These are phyloP conservation scores for Penicillium glabrum DNA, from an alignment of 2,329 filamentous ascomycete genomes.

Conservation along the genomic window DNA sequence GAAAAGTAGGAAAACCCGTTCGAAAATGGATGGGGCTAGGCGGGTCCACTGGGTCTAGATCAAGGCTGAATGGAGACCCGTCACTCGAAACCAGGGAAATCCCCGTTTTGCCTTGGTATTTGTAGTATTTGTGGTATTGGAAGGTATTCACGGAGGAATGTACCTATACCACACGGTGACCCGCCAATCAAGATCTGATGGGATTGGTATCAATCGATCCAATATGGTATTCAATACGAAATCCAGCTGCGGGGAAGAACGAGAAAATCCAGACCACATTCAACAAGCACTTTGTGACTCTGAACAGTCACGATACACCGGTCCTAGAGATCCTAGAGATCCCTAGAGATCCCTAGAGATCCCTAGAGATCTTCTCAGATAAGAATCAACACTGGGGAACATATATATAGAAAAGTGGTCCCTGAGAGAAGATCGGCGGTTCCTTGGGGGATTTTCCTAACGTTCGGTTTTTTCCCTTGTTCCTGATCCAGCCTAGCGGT, in stretches of 20 bases:
- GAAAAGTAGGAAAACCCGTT: neutral
- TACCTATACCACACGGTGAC: neutral
- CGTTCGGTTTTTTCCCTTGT: neutral
- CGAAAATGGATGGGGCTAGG: neutral
- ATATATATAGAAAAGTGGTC: neutral
- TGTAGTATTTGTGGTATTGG: neutral
- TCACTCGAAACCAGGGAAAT: neutral
- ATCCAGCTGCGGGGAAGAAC: neutral
- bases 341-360: too few relatives aligned
- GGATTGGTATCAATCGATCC: neutral
- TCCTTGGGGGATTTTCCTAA: neutral
- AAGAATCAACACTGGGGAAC: neutral
- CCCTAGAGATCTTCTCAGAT: too few relatives aligned
- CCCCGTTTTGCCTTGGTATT: neutral
- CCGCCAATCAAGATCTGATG: neutral
- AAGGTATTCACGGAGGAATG: neutral
- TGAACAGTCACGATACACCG: too few relatives aligned
- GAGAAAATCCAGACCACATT: neutral
- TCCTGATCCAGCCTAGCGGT: neutral
- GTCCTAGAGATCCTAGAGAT: too few relatives aligned
- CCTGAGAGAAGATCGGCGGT: neutral
- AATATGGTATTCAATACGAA: neutral
- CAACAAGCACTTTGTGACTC: too few relatives aligned
- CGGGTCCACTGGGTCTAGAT: neutral
- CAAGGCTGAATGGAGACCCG: too few relatives aligned